Evolutionary conservation across 2,329 filamentous ascomycete genomes (phyloP).

Genomic region (Septoria linicola): DNA sequence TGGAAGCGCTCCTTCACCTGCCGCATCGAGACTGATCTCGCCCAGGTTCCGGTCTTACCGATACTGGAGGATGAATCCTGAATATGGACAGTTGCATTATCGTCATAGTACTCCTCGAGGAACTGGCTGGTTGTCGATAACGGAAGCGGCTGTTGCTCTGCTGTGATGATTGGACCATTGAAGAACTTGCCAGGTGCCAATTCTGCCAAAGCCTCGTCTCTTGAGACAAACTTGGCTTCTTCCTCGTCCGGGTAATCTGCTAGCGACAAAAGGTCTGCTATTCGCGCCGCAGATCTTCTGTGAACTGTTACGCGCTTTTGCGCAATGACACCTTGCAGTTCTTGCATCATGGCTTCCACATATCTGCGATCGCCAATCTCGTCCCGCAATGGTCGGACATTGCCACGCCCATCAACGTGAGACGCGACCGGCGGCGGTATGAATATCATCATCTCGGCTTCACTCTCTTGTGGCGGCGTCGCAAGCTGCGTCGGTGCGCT

Average conservation of each 20-base stretch:
- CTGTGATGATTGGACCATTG: conserved; percentile 31
- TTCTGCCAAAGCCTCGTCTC: conserved; percentile 27
- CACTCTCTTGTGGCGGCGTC: conserved; percentile 2
- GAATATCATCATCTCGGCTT: background rate
- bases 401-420: background rate
- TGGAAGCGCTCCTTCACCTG: conserved; percentile 33
- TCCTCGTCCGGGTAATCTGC: conserved; percentile 24
- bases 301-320: conserved; percentile 7
- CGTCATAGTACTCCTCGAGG: conserved; percentile 36
- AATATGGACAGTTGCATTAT: conserved; percentile 30
- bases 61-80: conserved; percentile 31
- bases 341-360: conserved; percentile 6
- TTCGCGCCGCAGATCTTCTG: conserved; percentile 26
- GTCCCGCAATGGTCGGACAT: conserved; percentile 11
- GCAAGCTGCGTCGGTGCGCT: background rate
- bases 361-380: conserved; percentile 10
- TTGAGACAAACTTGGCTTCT: conserved; percentile 31
- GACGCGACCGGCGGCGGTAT: conserved; percentile 5
- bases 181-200: conserved; percentile 28
- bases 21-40: conserved; percentile 25
- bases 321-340: background rate
- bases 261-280: conserved; percentile 29
- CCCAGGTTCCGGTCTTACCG: conserved; percentile 13
- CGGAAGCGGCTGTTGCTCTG: conserved; percentile 30
- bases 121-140: conserved; percentile 31